Conservation (phyloP, 78 protist genomes). For the Protostelium mycophagum region DNA sequence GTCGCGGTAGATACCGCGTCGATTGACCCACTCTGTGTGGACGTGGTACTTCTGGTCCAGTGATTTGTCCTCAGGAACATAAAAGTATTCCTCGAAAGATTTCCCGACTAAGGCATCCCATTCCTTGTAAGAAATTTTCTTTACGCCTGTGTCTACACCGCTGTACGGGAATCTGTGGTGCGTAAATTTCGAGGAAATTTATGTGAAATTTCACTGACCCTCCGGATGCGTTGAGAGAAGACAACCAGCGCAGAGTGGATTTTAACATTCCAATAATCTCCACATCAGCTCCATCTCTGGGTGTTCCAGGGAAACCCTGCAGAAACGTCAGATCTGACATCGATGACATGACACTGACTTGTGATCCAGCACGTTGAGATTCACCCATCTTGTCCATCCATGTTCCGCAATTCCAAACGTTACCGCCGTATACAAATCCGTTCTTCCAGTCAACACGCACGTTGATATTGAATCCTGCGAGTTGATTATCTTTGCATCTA, state of each 20-base stretch:
- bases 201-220: not conserved
- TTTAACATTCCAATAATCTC: slow-evolving; percentile 77
- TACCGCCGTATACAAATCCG: slow-evolving; percentile 89
- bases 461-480: slow-evolving; percentile 62
- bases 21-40: slow-evolving; percentile 32
- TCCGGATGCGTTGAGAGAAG: not conserved
- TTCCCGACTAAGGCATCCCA: slow-evolving; percentile 57
- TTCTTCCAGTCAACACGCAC: slow-evolving; percentile 40
- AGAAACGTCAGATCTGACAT: not conserved
- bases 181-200: not conserved
- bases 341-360: not conserved
- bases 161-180: slow-evolving; percentile 2
- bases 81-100: slow-evolving; percentile 61
- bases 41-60: slow-evolving; percentile 26
- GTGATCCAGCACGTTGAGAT: slow-evolving; percentile 25
- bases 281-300: slow-evolving; percentile 91
- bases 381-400: slow-evolving; percentile 98
- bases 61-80: slow-evolving; percentile 36
- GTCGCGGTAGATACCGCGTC: slow-evolving; percentile 85
- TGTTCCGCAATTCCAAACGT: slow-evolving; percentile 82
- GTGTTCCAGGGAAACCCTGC: slow-evolving; percentile 87
- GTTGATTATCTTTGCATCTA: not conserved
- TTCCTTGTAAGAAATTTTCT: slow-evolving; percentile 18
- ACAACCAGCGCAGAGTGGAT: slow-evolving; percentile 39
- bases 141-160: slow-evolving; percentile 13